Base-by-base conservation (phyloP, 2,329 filamentous ascomycete species). In the Colletotrichum melonis region DNA sequence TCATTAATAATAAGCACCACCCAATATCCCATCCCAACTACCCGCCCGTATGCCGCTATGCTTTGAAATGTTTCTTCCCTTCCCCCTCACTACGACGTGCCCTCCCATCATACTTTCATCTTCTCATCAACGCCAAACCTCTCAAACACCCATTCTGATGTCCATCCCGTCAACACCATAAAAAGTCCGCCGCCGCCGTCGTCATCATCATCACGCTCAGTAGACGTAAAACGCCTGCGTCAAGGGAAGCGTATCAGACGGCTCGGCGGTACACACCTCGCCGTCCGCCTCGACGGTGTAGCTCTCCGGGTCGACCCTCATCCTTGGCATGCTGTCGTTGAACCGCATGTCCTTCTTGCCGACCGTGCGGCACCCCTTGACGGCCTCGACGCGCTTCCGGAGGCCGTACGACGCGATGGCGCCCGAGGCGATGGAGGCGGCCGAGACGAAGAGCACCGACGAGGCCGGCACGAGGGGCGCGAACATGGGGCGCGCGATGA, bases 211-310 rank as follows among this genome's bases (percentile, higher is more conserved):
- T 22, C 46, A 14, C 19, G 7, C 55, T 83, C 80, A 97, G 81
- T 93, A 97, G 64, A 95, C 90, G 82, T 92, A 97, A 80, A 90
- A 95, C 16, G 84, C 86, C 85, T 97, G 95, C 72, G 93, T 91
- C 80, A 98, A 85, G 7, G 95, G 95, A 82, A 98, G 81, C 64
- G 80, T 87, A 30, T 87, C 86, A 26, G 93, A 90, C 4, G 95
- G 94, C 82, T 93, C 94, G 0, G 94, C 94, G 55, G 86, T 88
- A 80, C 93, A 95, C 46, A 92, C 85, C 81, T 89, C 83, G 0
- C 94, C 95, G 83, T 98, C 95, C 1, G 95, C 95, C 84, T 96
- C 92, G 30, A 98, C 95, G 19, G 87, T 89, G 85, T 98, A 98
- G 79, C 90, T 92, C 88, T 98, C 96, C 5, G 96, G 94, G 82